Evolutionary conservation across 352 stramenopile genomes (phyloP).

Genomic region (Phytophthora sansomeana): DNA sequence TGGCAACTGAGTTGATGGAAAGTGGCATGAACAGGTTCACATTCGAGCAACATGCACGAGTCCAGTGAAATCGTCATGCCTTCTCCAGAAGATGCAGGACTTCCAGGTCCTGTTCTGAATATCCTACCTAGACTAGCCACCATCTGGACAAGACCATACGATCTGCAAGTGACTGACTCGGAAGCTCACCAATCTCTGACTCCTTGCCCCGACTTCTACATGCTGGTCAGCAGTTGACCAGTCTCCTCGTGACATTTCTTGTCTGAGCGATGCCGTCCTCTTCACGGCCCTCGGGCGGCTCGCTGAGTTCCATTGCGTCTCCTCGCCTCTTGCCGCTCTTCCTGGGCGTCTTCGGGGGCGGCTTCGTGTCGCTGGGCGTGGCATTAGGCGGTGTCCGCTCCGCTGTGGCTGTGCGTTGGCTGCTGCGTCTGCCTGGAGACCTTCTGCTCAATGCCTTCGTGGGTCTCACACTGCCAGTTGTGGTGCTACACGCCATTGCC

Average conservation of each 20-base stretch:
- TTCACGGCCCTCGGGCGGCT: conserved; percentile 9
- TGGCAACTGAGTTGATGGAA: conserved; percentile 16
- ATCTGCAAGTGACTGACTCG: neutral
- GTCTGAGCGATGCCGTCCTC: conserved; percentile 20
- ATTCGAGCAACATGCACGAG: no score
- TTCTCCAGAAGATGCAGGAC: neutral
- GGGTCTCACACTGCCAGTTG: conserved; percentile 19
- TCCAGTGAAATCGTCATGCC: neutral
- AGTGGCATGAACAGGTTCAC: conserved; percentile 13
- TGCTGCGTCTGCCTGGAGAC: conserved; percentile 38
- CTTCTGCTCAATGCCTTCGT: conserved; percentile 27
- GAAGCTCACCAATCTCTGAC: conserved; percentile 8
- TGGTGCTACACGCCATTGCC: conserved; percentile 21
- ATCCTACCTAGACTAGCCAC: conserved; percentile 4
- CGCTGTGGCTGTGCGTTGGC: conserved; percentile 41
- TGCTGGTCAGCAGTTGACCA: conserved; percentile 20
- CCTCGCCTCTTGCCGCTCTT: conserved; percentile 35
- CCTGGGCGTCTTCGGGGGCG: conserved; percentile 29
- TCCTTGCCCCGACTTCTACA: conserved; percentile 22
- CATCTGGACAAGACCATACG: neutral
- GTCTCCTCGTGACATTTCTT: conserved; percentile 23
- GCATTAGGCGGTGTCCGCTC: conserved; percentile 43
- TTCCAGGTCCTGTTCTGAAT: neutral
- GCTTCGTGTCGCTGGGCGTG: conserved; percentile 41
- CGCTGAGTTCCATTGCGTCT: conserved; percentile 13